phyloP scores from a whole-genome alignment of 805 yeast species.

The Lipomyces yamanashiensis region DNA sequence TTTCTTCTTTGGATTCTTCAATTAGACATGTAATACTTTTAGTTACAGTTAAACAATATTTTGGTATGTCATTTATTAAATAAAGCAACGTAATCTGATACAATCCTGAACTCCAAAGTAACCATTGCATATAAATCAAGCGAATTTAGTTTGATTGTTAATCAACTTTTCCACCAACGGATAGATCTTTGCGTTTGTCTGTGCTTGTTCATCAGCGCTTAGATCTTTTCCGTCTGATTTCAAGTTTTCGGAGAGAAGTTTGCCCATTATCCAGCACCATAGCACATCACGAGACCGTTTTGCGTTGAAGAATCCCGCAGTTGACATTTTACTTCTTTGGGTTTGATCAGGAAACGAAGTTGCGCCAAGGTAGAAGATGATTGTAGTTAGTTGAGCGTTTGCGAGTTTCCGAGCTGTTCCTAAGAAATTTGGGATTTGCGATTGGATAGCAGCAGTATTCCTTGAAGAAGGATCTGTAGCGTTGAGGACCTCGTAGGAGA shows the following conservation, averaged over 20 bases:
- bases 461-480: background rate
- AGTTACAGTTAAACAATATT: background rate
- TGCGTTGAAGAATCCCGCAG: slow-evolving; percentile 28
- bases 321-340: slow-evolving; percentile 16
- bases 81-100: background rate
- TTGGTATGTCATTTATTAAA: background rate
- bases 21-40: background rate
- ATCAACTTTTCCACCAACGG: slow-evolving; percentile 14
- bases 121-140: background rate
- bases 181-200: slow-evolving; percentile 9
- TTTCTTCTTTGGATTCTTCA: background rate
- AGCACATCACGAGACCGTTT: slow-evolving; percentile 23
- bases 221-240: slow-evolving; percentile 22
- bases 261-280: slow-evolving; percentile 35
- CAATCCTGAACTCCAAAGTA: background rate
- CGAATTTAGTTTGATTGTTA: background rate
- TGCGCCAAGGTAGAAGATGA: slow-evolving; percentile 28
- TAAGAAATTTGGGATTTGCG: slow-evolving; percentile 19
- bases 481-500: slow-evolving; percentile 16
- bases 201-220: slow-evolving; percentile 22
- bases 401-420: slow-evolving; percentile 17
- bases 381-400: slow-evolving; percentile 29
- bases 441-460: background rate
- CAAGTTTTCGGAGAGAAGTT: slow-evolving; percentile 4
- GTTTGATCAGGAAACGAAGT: slow-evolving; percentile 4